Percentiles rank a stretch among this genome's conserved stretches.
Evolutionary conservation across 192 early-diverging fungal genomes (phyloP).

Genomic region (Backusella macrospora): DNA sequence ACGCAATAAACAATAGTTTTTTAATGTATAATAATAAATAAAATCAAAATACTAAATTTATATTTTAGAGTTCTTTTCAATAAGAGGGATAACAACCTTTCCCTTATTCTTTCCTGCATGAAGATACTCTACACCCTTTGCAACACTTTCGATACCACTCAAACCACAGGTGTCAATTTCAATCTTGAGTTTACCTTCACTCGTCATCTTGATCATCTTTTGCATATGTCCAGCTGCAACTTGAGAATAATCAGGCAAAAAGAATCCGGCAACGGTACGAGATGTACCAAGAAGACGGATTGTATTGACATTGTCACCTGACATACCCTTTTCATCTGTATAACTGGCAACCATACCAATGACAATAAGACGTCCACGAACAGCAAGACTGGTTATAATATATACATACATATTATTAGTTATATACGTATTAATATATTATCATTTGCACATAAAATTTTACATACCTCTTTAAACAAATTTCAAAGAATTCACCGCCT

Average conservation of each 20-base stretch:
- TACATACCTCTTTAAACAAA: conserved; percentile 39
- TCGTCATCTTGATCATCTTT: conserved; percentile 33
- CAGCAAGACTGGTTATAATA: conserved; percentile 31
- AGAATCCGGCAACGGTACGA: conserved; percentile 57
- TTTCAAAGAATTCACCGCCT: conserved; percentile 56
- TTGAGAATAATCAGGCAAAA: conserved; percentile 49
- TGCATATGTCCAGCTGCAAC: conserved; percentile 39
- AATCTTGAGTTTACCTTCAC: conserved; percentile 43
- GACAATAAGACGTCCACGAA: conserved; percentile 36
- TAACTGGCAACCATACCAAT: conserved; percentile 36
- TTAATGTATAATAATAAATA: neutral
- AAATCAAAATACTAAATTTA: conserved; percentile 22
- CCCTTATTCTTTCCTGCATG: conserved; percentile 58
- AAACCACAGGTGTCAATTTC: conserved; percentile 46
- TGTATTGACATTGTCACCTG: conserved; percentile 48
- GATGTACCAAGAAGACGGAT: conserved; percentile 50
- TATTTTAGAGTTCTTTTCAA: conserved; percentile 25
- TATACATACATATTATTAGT: conserved; percentile 39
- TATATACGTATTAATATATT: conserved; percentile 39
- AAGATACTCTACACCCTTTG: conserved; percentile 49
- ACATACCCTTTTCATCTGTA: conserved; percentile 30
- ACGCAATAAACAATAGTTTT: no score
- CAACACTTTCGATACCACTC: conserved; percentile 41
- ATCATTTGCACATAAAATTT: neutral
- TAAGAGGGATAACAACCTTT: conserved; percentile 52